Evolutionary conservation across 768 basidiomycete species (phyloP), one percentile per base, ranked within the genome.

Genomic region (Suillus weaverae): DNA sequence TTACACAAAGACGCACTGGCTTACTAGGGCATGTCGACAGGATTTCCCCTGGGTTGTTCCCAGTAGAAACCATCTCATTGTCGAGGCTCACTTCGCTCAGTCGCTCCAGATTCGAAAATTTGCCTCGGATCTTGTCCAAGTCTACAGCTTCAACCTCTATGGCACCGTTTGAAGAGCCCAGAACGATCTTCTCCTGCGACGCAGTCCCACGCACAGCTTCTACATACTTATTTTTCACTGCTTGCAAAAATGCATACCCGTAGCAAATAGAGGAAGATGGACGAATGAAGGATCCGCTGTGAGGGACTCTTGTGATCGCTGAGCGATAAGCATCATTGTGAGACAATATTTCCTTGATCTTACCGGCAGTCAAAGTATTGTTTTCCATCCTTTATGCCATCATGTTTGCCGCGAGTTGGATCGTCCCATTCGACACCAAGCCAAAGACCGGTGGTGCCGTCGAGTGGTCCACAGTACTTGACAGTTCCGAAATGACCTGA

Each of bases 401-500:
- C 86, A 74, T 98, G 95, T 74, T 91, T 96, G 33, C 97, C 97
- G 63, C 95, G 86, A 9, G 74, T 65, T 22, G 88, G 84, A 70
- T 94, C 89, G 72, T 99, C 97, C 93, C 96, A 99, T 78, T 99
- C 97, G 55, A 98, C 85, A n/a, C 97, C 97, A n/a, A 95, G 82
- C 96, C 96, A 99, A 14, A 76, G 69, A 4, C 91, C 92, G 4
- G 77, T 71, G 0, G 91, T 87, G 16, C 83, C 83, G 20, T 85
- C 78, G 22, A 96, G 87, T 1, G 74, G 67, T 2, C 94, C 94
- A 16, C 84, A 76, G 71, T 84, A 95, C 76, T 77, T 86, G 67
- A 97, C 76, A 5, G 92, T 94, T 2, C 90, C 94, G 51, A 84
- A 72, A 70, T 87, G 73, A 22, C 82, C 85, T 61, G 81, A 77